phyloP scores from a whole-genome alignment of 805 yeast genomes.

The Diddensiella santjacobensis region DNA sequence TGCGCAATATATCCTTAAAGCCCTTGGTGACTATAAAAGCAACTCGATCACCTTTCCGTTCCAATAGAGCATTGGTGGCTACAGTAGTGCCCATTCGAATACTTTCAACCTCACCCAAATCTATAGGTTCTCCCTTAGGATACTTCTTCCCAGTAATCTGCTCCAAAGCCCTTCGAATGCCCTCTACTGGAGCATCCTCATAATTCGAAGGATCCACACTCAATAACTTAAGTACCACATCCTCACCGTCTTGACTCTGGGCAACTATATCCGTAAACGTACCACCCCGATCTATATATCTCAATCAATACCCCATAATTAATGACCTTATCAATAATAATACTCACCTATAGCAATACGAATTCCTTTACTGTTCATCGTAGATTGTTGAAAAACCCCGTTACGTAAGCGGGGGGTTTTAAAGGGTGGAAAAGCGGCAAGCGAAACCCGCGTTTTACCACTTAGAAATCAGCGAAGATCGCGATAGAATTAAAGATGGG shows the following conservation, averaged over 20 bases:
- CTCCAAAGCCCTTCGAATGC: slow-evolving; percentile 75
- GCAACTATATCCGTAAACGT: slow-evolving; percentile 83
- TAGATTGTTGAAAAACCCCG: too few relatives aligned
- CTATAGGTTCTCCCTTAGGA: slow-evolving; percentile 58
- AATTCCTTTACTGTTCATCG: slow-evolving; percentile 13
- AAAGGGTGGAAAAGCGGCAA: too few relatives aligned
- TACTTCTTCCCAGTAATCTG: slow-evolving; percentile 49
- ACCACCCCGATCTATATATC: slow-evolving; percentile 64
- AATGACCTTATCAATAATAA: too few relatives aligned
- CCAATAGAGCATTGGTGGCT: slow-evolving; percentile 92
- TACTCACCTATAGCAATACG: slow-evolving; percentile 24
- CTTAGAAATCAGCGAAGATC: too few relatives aligned
- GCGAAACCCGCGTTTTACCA: too few relatives aligned
- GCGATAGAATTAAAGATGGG: too few relatives aligned
- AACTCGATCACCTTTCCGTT: slow-evolving; percentile 86
- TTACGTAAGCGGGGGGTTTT: too few relatives aligned
- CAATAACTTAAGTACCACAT: slow-evolving; percentile 68
- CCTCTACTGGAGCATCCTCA: slow-evolving; percentile 89
- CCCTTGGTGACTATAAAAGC: slow-evolving; percentile 87
- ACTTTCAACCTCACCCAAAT: slow-evolving; percentile 49
- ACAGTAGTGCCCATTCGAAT: slow-evolving; percentile 92
- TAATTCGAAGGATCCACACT: slow-evolving; percentile 89
- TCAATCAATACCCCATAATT: too few relatives aligned
- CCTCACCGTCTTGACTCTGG: slow-evolving; percentile 48
- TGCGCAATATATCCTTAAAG: slow-evolving; percentile 71